A percentile compares a stretch with the other conserved stretches of the same genome.
phyloP scores from a whole-genome alignment of 1,284 basidiomycete species.

The Apiotrichum gracile region DNA sequence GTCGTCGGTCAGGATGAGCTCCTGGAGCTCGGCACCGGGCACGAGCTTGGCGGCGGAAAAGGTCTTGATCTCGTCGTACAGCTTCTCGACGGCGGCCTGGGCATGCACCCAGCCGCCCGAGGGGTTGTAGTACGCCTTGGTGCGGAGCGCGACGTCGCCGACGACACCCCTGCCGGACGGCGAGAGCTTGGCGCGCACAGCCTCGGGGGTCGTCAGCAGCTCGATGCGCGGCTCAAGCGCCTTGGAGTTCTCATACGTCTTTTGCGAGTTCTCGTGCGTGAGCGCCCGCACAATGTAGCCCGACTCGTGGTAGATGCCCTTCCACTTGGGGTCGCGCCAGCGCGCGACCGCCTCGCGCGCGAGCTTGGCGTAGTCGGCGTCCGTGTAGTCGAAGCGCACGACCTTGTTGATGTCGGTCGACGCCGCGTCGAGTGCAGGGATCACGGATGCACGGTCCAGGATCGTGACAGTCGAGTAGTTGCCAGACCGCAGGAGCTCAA shows the following conservation, averaged over 20 bases:
- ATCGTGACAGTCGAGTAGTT: constrained; percentile 60
- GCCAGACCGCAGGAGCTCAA: constrained; percentile 63
- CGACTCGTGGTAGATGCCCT: constrained; percentile 63
- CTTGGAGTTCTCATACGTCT: constrained; percentile 8
- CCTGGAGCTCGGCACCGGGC: constrained; percentile 54
- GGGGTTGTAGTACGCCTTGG: constrained; percentile 58
- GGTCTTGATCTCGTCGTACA: constrained; percentile 55
- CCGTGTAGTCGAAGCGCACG: constrained; percentile 47
- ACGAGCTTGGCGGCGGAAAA: constrained; percentile 56
- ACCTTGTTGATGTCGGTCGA: constrained; percentile 81
- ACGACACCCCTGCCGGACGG: not conserved
- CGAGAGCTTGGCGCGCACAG: constrained; percentile 6
- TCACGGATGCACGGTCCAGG: constrained; percentile 58
- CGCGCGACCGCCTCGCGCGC: constrained; percentile 64
- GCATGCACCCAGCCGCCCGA: constrained; percentile 79
- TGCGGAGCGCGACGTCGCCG: not conserved
- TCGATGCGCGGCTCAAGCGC: constrained; percentile 5
- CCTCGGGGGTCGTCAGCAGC: constrained; percentile 9
- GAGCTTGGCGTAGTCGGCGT: constrained; percentile 56
- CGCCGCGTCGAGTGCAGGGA: constrained; percentile 73
- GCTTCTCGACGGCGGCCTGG: constrained; percentile 55
- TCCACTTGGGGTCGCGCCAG: constrained; percentile 66
- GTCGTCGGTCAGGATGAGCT: constrained; percentile 37
- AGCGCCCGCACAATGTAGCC: constrained; percentile 8
- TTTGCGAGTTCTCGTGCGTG: not conserved